Evolutionary conservation across 768 basidiomycete species (phyloP).

Genomic region (Leccinum variicolor): DNA sequence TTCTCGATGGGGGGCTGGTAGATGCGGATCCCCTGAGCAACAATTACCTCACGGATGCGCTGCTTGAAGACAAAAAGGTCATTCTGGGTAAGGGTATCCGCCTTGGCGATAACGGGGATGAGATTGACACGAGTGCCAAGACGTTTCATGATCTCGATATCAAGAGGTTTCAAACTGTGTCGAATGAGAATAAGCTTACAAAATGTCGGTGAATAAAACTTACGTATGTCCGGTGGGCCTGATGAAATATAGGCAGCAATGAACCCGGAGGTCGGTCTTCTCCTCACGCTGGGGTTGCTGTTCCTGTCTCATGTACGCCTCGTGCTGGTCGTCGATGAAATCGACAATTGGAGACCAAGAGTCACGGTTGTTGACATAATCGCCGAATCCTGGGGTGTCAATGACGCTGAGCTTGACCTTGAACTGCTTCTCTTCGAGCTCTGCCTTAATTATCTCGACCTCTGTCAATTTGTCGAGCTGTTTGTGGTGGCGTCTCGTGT

Average conservation of each 20-base stretch:
- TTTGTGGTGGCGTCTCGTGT: slow-evolving; percentile 83
- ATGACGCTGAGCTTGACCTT: slow-evolving; percentile 99
- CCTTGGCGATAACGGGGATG: slow-evolving; percentile 96
- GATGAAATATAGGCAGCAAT: slow-evolving; percentile 97
- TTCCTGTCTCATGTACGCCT: slow-evolving; percentile 96
- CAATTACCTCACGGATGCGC: slow-evolving; percentile 87
- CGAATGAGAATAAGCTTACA: slow-evolving; percentile 4
- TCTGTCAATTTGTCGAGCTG: slow-evolving; percentile 99
- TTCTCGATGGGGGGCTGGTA: slow-evolving; percentile 91
- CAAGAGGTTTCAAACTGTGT: slow-evolving; percentile 81
- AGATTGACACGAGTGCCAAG: slow-evolving; percentile 97
- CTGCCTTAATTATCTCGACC: slow-evolving; percentile 98
- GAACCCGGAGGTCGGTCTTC: slow-evolving; percentile 93
- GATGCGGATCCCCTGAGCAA: slow-evolving; percentile 90
- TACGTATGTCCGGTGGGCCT: slow-evolving; percentile 95
- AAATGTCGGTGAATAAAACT: slow-evolving; percentile 29
- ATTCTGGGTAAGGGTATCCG: slow-evolving; percentile 93
- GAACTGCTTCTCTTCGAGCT: slow-evolving; percentile 98
- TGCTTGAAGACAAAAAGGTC: slow-evolving; percentile 92
- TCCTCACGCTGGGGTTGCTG: slow-evolving; percentile 95
- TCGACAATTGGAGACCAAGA: slow-evolving; percentile 98
- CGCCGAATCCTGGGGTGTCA: slow-evolving; percentile 98
- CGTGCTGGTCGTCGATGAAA: slow-evolving; percentile 96
- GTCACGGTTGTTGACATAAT: slow-evolving; percentile 99
- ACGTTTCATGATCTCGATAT: slow-evolving; percentile 99